Percentiles rank a stretch among this genome's conserved stretches.
Conservation (phyloP, 1,284 basidiomycete species). For the Polyporus tsugae region DNA sequence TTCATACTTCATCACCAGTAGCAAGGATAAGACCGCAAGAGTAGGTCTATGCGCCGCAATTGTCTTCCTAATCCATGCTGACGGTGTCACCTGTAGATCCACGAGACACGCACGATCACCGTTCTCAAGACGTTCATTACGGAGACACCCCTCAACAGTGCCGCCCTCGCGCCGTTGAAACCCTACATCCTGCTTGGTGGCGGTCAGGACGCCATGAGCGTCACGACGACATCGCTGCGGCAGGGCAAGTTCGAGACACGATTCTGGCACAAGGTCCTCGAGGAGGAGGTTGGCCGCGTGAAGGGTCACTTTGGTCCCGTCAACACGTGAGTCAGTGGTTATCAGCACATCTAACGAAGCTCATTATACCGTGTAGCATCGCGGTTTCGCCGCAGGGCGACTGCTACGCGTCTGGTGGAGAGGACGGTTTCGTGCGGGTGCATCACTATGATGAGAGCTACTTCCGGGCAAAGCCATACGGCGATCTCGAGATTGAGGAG, state of each 20-base stretch:
- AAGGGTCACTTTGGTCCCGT: constrained; percentile 98
- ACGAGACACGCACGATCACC: constrained; percentile 88
- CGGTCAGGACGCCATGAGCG: constrained; percentile 98
- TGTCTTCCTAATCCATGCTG: neutral
- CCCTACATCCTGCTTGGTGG: constrained; percentile 95
- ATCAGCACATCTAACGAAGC: constrained; percentile 15
- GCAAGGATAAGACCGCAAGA: constrained; percentile 96
- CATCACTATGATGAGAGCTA: constrained; percentile 94
- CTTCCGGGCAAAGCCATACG: constrained; percentile 90
- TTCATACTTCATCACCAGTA: constrained; percentile 95
- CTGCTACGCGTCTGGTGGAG: constrained; percentile 93
- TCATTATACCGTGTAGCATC: constrained; percentile 58
- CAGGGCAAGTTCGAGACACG: constrained; percentile 98
- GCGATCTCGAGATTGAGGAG: constrained; percentile 83
- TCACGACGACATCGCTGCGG: constrained; percentile 92
- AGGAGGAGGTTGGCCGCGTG: constrained; percentile 97
- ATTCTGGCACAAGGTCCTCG: constrained; percentile 99
- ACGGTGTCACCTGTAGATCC: constrained; percentile 63
- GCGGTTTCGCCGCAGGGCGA: constrained; percentile 93
- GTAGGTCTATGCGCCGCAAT: constrained; percentile 57
- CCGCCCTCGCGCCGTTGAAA: constrained; percentile 83
- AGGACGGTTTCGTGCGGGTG: constrained; percentile 95
- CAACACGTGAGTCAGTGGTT: constrained; percentile 79
- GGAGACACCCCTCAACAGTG: constrained; percentile 96
- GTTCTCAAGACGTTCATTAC: constrained; percentile 95